Evolutionary conservation across 2,329 filamentous ascomycete genomes (phyloP).

Genomic region (Beauveria scarabaeidicola): DNA sequence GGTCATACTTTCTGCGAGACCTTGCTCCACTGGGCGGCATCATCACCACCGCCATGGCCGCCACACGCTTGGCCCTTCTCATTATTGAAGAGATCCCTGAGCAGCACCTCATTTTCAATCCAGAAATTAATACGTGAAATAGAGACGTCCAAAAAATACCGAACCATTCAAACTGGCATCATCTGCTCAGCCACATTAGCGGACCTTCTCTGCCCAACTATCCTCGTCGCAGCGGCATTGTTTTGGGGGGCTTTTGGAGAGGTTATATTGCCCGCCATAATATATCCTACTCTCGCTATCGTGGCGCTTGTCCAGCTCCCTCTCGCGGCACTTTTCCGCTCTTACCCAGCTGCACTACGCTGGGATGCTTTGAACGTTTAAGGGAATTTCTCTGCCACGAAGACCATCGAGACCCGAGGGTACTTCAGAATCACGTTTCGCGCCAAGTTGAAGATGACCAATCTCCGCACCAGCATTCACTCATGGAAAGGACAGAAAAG

Average conservation of each 20-base stretch:
- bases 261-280: neutral
- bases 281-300: neutral
- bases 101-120: neutral
- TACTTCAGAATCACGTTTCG: neutral
- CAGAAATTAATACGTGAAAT: neutral
- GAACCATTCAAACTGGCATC: neutral
- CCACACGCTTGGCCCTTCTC: neutral
- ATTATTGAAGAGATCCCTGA: neutral
- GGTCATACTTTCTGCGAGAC: neutral
- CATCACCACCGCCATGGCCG: neutral
- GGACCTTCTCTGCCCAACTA: neutral
- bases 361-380: conserved; percentile 1
- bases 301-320: neutral
- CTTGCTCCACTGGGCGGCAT: neutral
- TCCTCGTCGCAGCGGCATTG: neutral
- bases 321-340: neutral
- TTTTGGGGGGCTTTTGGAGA: neutral
- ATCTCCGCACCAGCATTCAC: neutral
- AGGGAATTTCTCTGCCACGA: neutral
- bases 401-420: neutral
- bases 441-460: neutral
- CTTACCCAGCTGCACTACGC: neutral
- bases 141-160: neutral
- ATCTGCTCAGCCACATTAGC: neutral
- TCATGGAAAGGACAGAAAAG: neutral